Evolutionary conservation across 2,329 filamentous ascomycete genomes (phyloP).

Genomic region (Elsinoe perseae): DNA sequence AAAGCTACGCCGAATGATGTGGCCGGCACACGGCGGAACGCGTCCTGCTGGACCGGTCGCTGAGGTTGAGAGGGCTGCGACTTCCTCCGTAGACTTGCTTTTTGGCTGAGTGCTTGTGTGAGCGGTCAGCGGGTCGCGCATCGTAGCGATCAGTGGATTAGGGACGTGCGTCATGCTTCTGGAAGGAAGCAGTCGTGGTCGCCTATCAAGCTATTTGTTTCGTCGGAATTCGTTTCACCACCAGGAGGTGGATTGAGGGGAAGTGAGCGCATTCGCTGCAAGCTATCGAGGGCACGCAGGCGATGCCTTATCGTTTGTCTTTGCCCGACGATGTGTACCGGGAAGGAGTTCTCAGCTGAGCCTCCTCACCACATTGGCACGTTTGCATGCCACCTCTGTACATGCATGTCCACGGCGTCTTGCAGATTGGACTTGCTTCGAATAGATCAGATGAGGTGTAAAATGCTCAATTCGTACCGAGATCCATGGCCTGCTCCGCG

Average conservation of each 20-base stretch:
- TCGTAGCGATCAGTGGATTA: background rate
- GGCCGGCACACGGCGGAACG: conserved; percentile 8
- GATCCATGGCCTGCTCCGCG: background rate
- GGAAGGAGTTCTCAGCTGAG: background rate
- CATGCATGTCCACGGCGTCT: background rate
- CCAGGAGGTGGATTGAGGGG: background rate
- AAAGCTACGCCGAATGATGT: background rate
- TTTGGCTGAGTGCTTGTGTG: background rate
- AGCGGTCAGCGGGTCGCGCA: conserved; percentile 1
- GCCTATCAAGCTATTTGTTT: background rate
- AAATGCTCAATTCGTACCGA: background rate
- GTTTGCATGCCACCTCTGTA: background rate
- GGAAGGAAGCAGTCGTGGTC: conserved; percentile 2
- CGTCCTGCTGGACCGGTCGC: background rate
- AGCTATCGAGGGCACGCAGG: background rate
- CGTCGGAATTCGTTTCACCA: background rate
- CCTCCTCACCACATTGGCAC: background rate
- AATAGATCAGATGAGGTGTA: conserved; percentile 6
- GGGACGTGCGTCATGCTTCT: background rate
- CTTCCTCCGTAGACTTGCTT: background rate
- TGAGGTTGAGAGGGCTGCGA: background rate
- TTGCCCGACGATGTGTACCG: background rate
- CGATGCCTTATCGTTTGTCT: conserved; percentile 1
- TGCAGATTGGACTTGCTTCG: background rate
- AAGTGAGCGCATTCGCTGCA: background rate